phyloP scores from a whole-genome alignment of 305 asterid species.

The Solanum hybrid region DNA sequence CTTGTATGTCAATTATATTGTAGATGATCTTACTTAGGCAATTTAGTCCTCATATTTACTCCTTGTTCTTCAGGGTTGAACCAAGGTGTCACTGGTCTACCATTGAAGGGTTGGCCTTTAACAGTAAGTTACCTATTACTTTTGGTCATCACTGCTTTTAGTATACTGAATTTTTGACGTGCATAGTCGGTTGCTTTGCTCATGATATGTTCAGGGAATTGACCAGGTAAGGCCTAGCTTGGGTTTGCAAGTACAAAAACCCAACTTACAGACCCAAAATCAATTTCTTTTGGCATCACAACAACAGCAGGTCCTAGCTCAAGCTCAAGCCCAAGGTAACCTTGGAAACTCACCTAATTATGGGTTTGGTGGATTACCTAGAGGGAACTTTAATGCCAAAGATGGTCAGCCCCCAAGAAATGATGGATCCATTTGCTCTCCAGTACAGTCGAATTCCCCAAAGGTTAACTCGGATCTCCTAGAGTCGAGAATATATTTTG shows the following conservation, averaged over 20 bases:
- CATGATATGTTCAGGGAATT: conserved; percentile 52
- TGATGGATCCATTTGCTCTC: conserved; percentile 94
- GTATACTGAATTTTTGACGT: neutral
- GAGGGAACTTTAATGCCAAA: conserved; percentile 69
- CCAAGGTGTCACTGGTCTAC: conserved; percentile 86
- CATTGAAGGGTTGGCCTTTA: conserved; percentile 98
- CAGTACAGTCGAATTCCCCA: conserved; percentile 86
- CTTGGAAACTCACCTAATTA: conserved; percentile 66
- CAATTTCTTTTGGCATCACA: conserved; percentile 84
- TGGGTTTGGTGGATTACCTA: conserved; percentile 78
- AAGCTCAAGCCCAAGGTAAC: conserved; percentile 88
- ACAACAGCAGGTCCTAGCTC: conserved; percentile 91
- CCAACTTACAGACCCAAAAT: conserved; percentile 69
- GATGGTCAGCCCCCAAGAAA: conserved; percentile 88
- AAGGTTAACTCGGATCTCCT: conserved; percentile 40
- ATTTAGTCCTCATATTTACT: conserved; percentile 6
- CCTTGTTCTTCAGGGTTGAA: conserved; percentile 49
- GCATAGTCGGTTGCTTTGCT: neutral
- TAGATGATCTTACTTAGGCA: neutral
- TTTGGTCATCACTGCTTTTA: neutral
- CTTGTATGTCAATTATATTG: neutral
- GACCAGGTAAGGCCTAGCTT: conserved; percentile 77
- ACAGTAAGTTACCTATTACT: conserved; percentile 58
- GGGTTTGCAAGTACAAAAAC: conserved; percentile 93
- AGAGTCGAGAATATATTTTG: neutral